Base-by-base conservation (phyloP, 73 alveolate genomes). In the Blepharisma stoltei region DNA sequence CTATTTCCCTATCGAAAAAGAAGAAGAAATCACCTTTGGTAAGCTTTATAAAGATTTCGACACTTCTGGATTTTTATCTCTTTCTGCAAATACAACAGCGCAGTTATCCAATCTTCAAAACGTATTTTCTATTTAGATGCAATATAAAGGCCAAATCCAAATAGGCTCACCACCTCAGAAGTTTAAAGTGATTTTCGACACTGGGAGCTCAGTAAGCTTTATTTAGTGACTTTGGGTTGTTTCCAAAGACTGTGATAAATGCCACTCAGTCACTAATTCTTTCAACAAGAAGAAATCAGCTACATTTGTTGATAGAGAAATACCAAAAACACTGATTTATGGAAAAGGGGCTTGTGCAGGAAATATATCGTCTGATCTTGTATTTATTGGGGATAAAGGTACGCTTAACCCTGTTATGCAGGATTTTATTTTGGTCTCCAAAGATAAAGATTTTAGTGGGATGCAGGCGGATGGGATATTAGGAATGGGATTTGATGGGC, bases 151-250 rank as follows among this genome's bases (percentile, higher is more conserved):
- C 18, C n/a, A 69, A 46, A 9, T 69, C 14, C n/a, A 11, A 44
- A 69, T 69, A 7, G 79, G 79, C 37, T 44, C 79, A 14, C 79
- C 79, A 18, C 79, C 79, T 69, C 65, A 69, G 41, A 44, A 23
- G 27, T 69, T 69, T 69, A 53, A 44, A n/a, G 79, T 69, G 32
- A 44, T 69, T 37, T 69, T 69, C 27, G 79, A 69, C 41, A 69
- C 79, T 14, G 79, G 79, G 20, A 46, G 79, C 25, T 37, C 79
- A 14, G 55, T 69, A 46, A 25, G 69, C 14, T 69, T 69, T 46
- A 44, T 11, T 11, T 44, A 44, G 67, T 69, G 79, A 43, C 41
- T 69, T 11, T 69, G 79, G 79, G 65, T 69, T 69, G 79, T 69
- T 44, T 60, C 73, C 5, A 14, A n/a, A 18, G 14, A n/a, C 14